Percentiles rank a stretch among this genome's conserved stretches.
Evolutionary conservation across 2,329 filamentous ascomycete genomes (phyloP).

Genomic region (Ascochyta pisi): DNA sequence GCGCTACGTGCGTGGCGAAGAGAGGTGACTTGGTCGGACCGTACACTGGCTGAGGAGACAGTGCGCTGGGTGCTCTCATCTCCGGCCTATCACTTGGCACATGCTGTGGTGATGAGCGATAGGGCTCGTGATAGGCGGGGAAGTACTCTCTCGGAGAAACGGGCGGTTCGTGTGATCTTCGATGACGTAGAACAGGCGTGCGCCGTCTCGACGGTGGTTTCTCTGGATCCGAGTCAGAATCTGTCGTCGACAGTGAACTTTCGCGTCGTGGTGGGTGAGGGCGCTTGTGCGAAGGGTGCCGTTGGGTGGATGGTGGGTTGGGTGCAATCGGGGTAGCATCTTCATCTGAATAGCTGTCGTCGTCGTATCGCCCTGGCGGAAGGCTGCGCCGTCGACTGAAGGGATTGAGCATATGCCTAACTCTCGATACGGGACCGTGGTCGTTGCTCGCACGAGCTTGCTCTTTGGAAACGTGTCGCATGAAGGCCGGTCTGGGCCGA

Average conservation of each 20-base stretch:
- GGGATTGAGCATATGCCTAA: slow-evolving; percentile 48
- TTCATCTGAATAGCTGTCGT: slow-evolving; percentile 40
- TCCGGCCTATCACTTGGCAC: slow-evolving; percentile 20
- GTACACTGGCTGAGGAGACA: slow-evolving; percentile 45
- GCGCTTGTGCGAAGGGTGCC: slow-evolving; percentile 39
- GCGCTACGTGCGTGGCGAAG: slow-evolving; percentile 56
- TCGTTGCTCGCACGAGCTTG: slow-evolving; percentile 39
- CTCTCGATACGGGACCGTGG: slow-evolving; percentile 37
- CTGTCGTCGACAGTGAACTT: slow-evolving; percentile 43
- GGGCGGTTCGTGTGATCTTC: slow-evolving; percentile 53
- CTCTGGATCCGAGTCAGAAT: slow-evolving; percentile 43
- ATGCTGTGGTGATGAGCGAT: slow-evolving; percentile 38
- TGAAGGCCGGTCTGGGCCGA: slow-evolving; percentile 52
- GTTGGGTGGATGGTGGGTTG: slow-evolving; percentile 27
- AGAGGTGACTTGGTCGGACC: slow-evolving; percentile 54
- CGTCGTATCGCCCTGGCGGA: slow-evolving; percentile 34
- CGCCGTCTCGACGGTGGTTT: slow-evolving; percentile 32
- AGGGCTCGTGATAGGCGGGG: slow-evolving; percentile 41
- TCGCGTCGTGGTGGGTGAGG: slow-evolving; percentile 42
- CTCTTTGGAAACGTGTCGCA: slow-evolving; percentile 48
- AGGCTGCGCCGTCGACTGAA: slow-evolving; percentile 37
- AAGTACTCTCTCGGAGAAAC: slow-evolving; percentile 50
- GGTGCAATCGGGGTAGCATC: slow-evolving; percentile 39
- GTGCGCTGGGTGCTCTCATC: slow-evolving; percentile 25
- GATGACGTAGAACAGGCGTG: slow-evolving; percentile 47